Evolutionary conservation across 1,284 basidiomycete species (phyloP).

Genomic region (Heliocybe sulcata): DNA sequence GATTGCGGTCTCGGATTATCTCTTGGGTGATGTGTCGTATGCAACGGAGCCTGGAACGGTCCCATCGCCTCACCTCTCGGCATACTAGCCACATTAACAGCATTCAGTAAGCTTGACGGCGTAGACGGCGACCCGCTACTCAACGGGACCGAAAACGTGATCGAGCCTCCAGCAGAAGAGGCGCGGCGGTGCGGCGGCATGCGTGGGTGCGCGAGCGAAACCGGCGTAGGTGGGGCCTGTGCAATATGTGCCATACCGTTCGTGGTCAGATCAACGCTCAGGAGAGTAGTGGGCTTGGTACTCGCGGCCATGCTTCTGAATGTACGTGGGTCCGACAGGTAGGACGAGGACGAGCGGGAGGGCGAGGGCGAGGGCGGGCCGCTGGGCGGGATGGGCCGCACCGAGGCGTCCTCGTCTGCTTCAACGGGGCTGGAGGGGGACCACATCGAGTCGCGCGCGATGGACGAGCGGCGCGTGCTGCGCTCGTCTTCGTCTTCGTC

Average conservation of each 20-base stretch:
- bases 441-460: conserved; percentile 64
- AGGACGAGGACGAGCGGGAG: conserved; percentile 72
- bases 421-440: conserved; percentile 61
- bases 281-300: conserved; percentile 92
- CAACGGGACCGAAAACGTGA: conserved; percentile 57
- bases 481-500: not conserved
- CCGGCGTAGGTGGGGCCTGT: conserved; percentile 63
- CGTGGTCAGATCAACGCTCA: conserved; percentile 78
- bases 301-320: conserved; percentile 80
- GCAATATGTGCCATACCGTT: conserved; percentile 88
- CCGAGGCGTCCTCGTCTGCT: conserved; percentile 86
- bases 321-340: conserved; percentile 72
- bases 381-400: conserved; percentile 82
- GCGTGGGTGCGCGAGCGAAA: conserved; percentile 37
- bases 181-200: conserved; percentile 49
- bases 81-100: conserved; percentile 7
- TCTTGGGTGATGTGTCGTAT: conserved; percentile 86
- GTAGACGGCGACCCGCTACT: conserved; percentile 33
- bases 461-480: conserved; percentile 33
- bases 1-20: conserved; percentile 92
- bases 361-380: conserved; percentile 79
- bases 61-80: conserved; percentile 9
- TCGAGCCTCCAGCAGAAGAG: conserved; percentile 50
- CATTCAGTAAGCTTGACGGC: conserved; percentile 33
- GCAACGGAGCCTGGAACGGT: conserved; percentile 74